Evolutionary conservation across 768 basidiomycete genomes (phyloP), one percentile per base, ranked within the genome.

Genomic region (Rhodocollybia butyracea): DNA sequence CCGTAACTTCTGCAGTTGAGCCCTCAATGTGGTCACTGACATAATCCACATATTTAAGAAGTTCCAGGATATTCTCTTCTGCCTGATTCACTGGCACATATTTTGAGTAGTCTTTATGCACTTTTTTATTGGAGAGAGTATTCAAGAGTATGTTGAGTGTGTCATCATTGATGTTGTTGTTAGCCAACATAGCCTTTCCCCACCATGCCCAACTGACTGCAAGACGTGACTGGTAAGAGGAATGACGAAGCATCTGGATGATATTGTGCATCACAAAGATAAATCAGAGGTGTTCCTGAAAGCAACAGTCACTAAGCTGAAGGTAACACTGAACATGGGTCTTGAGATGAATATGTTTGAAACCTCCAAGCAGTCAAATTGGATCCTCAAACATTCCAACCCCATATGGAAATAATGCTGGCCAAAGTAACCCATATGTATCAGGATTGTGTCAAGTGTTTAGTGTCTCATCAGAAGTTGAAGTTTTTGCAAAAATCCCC

Each of bases 31-130:
- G 54, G 11, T 55, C 54, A 31, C 46, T 50, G 19, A 63, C 54
- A 31, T 56, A 61, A 34, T 65, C 57, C 5, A 65, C 59, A 42
- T 63, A 61, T 11, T 54, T 59, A 2, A 63, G 34, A 1, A 61
- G 38, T 12, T 61, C 42, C 13, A 60, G 42, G 3, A 59, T 54
- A 3, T 48, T 34, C 3, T 40, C 6, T 43, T 65, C 64, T 2
- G 17, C 26, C 10, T 58, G 38, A 34, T 45, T 54, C 30, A 21
- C 40, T 5, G 56, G 26, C 1, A 32, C 1, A 38, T n/a, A 47
- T 2, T n/a, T 30, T 10, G 26, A 12, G 19, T 36, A 50, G 22
- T 56, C 46, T 29, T 60, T 55, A 1, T 42, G 24, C 10, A 42
- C 54, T 46, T 46, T 55, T 19, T 56, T 54, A 1, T 32, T 31